Evolutionary conservation across 2,329 filamentous ascomycete genomes (phyloP), one percentile per base, ranked within the genome.

Genomic region (Calonectria multiphialidica): DNA sequence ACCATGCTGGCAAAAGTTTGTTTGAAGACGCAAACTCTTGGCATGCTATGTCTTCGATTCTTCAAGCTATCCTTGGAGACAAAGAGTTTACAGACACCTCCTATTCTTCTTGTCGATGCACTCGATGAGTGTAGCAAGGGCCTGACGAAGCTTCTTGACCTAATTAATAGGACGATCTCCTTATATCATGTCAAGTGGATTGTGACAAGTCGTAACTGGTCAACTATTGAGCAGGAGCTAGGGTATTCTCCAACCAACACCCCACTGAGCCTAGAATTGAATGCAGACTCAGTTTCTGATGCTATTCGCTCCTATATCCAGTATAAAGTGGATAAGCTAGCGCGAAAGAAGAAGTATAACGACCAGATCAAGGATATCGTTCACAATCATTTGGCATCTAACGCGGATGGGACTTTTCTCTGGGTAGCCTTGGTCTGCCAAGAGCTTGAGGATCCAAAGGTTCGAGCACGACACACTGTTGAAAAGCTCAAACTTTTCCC

Each of bases 141-240:
- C 21, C 13, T 35, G 6, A 2, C 21, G 5, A 12, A 44, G 49
- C 83, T 88, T 6, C 77, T 88, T 15, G 50, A 81, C 0, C 71
- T 75, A 16, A 63, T 78, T 37, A 0, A 79, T 74, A n/a, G 59
- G 2, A 30, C 64, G 2, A 66, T 40, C 0, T 10, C 12, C 0
- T 45, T 16, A 10, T 55, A 4, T 13, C 18, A 71, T 1, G 76
- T 84, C 15, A 88, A 86, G 73, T 87, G 83, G 82, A 70, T 88
- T 23, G 74, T 87, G 1, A 85, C 86, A 0, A 88, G 87, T 70
- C 86, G 87, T 13, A 86, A 87, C 63, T 79, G 71, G 79, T 15
- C 49, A 1, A n/a, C 9, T 18, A 53, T 53, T 30, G 4, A 53
- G 25, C 74, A 70, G 1, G 72, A 76, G 1, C 86, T 87, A 35